phyloP scores from a whole-genome alignment of 2,329 filamentous ascomycete genomes.

The Pestalotiopsis sp. region DNA sequence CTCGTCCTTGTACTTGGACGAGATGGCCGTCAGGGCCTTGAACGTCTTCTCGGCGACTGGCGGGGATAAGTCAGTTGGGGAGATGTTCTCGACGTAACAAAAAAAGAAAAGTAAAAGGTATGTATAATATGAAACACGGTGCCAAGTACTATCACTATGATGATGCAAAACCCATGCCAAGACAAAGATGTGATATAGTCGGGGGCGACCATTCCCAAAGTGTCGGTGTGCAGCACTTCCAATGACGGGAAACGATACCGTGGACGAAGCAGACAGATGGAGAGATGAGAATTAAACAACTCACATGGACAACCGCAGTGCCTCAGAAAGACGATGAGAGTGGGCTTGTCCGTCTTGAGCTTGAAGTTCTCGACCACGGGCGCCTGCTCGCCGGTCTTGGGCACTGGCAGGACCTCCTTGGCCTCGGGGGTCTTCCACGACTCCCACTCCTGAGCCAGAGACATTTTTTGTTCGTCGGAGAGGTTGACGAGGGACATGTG shows the following conservation, averaged over 20 bases:
- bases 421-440: conserved; percentile 40
- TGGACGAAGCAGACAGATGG: neutral
- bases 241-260: neutral
- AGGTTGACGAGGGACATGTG: conserved; percentile 2
- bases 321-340: conserved; percentile 66
- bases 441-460: conserved; percentile 38
- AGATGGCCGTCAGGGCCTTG: conserved; percentile 51
- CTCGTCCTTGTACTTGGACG: conserved; percentile 45
- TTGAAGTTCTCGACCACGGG: conserved; percentile 53
- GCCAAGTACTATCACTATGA: neutral
- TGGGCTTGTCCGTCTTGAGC: conserved; percentile 56
- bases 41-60: conserved; percentile 70
- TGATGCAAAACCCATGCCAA: neutral
- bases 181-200: neutral
- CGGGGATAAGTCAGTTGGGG: neutral
- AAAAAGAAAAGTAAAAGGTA: neutral
- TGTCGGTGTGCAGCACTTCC: neutral
- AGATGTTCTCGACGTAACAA: neutral
- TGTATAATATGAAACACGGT: neutral
- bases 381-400: conserved; percentile 54
- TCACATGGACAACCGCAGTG: conserved; percentile 76
- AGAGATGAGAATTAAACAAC: conserved; percentile 21
- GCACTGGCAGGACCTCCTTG: conserved; percentile 46
- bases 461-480: conserved; percentile 16
- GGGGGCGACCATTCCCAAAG: neutral